Evolutionary conservation across 164 flowering plant genomes (phyloP).

Genomic region (Berberis thunbergii): DNA sequence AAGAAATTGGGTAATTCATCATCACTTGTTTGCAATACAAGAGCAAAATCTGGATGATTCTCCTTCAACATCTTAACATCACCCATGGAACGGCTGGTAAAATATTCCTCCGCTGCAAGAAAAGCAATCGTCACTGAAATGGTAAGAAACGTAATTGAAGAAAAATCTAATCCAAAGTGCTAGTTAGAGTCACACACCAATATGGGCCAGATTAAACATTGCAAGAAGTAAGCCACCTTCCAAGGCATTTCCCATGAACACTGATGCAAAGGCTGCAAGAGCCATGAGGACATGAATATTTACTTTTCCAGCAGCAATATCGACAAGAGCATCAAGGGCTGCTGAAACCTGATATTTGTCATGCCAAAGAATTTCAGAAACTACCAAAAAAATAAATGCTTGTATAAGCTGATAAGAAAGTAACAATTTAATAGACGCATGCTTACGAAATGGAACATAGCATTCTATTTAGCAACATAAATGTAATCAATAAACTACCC

Average conservation of each 20-base stretch:
- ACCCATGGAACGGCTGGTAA: slow-evolving; percentile 83
- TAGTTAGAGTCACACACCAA: slow-evolving; percentile 35
- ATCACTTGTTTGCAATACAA: slow-evolving; percentile 53
- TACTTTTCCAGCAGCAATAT: slow-evolving; percentile 79
- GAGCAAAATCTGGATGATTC: slow-evolving; percentile 83
- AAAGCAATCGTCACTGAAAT: slow-evolving; percentile 1
- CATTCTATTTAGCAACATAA: no score
- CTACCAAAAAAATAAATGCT: not conserved
- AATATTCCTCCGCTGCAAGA: slow-evolving; percentile 89
- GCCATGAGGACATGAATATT: slow-evolving; percentile 99
- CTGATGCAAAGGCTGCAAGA: slow-evolving; percentile 91
- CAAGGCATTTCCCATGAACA: slow-evolving; percentile 86
- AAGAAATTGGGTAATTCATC: slow-evolving; percentile 43
- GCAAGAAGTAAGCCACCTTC: slow-evolving; percentile 97
- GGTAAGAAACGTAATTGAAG: no score
- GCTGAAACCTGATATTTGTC: slow-evolving; percentile 56
- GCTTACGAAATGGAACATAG: no score
- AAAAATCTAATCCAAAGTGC: no score
- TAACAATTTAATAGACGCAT: not conserved
- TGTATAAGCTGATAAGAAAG: not conserved
- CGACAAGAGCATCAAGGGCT: slow-evolving; percentile 77
- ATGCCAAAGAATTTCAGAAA: not conserved
- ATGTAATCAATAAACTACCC: no score
- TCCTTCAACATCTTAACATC: slow-evolving; percentile 95
- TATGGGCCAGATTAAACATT: slow-evolving; percentile 97